Evolutionary conservation across 306 rosid genomes (phyloP).

Genomic region (Hippophae tibetana): DNA sequence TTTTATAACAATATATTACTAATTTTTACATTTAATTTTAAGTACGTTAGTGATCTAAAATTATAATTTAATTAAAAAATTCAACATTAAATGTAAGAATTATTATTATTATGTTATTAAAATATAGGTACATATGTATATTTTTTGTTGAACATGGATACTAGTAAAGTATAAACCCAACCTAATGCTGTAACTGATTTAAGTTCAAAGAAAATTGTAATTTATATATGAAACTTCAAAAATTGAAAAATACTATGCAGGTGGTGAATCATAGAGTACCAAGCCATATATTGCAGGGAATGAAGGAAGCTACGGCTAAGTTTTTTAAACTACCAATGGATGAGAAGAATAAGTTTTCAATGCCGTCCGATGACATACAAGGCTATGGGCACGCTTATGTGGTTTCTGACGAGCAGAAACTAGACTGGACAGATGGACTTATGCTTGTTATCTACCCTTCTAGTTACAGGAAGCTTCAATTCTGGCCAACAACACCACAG

Average conservation of each 20-base stretch:
- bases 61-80: no score
- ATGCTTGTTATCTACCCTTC: constrained; percentile 14
- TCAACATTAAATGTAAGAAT: no score
- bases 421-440: constrained; percentile 30
- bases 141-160: no score
- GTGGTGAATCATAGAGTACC: constrained; percentile 33
- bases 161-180: no score
- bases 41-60: no score
- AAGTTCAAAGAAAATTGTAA: background rate
- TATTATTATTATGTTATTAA: no score
- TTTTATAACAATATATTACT: background rate
- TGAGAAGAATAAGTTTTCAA: constrained; percentile 34
- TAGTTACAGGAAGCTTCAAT: constrained; percentile 9
- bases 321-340: constrained; percentile 39
- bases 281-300: constrained; percentile 18
- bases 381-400: constrained; percentile 34
- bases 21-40: no score
- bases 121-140: no score
- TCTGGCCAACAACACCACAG: constrained; percentile 32
- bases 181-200: no score
- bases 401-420: constrained; percentile 29
- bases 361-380: constrained; percentile 15
- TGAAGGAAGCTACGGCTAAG: constrained; percentile 22
- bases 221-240: background rate
- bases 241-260: constrained; percentile 4